Evolutionary conservation across 2,329 filamentous ascomycete species (phyloP).

Genomic region (Botryosphaeria dothidea): DNA sequence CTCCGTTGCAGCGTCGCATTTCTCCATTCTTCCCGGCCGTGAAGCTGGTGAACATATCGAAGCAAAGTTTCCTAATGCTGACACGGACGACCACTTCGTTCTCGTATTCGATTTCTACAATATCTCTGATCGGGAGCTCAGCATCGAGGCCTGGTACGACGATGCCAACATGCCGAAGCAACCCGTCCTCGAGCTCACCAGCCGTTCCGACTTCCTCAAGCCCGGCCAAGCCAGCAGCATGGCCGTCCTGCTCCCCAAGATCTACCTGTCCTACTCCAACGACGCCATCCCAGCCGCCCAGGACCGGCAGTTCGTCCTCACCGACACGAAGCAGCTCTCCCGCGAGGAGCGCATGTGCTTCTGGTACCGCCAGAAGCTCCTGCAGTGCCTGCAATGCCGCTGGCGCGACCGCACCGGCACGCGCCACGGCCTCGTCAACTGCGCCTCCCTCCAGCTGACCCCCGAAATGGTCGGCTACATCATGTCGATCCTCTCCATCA

Average conservation of each 20-base stretch:
- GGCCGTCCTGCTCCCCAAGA: constrained; percentile 71
- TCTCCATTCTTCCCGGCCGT: constrained; percentile 3
- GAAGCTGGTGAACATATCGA: constrained; percentile 4
- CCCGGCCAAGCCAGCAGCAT: constrained; percentile 69
- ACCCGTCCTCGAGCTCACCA: constrained; percentile 1
- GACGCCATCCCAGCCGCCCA: constrained; percentile 76
- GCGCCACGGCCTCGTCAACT: constrained; percentile 69
- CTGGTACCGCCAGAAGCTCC: constrained; percentile 84
- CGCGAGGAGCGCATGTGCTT: constrained; percentile 80
- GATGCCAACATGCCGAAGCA: not conserved
- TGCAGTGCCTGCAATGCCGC: constrained; percentile 68
- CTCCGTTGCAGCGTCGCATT: not conserved
- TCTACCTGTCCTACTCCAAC: constrained; percentile 76
- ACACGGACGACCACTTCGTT: not conserved
- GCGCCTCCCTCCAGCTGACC: constrained; percentile 73
- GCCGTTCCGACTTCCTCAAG: constrained; percentile 48
- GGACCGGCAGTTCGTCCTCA: constrained; percentile 92
- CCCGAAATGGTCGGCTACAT: constrained; percentile 80
- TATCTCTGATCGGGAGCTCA: constrained; percentile 18
- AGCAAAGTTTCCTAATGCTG: constrained; percentile 7
- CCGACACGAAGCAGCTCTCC: constrained; percentile 73
- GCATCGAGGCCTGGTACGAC: constrained; percentile 6
- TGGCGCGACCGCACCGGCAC: constrained; percentile 63
- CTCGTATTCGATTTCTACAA: constrained; percentile 5
- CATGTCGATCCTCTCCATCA: constrained; percentile 65